These are phyloP conservation scores for Fusarium fujikuroi DNA, from an alignment of 2,329 filamentous ascomycete species.

Conservation along the genomic window DNA sequence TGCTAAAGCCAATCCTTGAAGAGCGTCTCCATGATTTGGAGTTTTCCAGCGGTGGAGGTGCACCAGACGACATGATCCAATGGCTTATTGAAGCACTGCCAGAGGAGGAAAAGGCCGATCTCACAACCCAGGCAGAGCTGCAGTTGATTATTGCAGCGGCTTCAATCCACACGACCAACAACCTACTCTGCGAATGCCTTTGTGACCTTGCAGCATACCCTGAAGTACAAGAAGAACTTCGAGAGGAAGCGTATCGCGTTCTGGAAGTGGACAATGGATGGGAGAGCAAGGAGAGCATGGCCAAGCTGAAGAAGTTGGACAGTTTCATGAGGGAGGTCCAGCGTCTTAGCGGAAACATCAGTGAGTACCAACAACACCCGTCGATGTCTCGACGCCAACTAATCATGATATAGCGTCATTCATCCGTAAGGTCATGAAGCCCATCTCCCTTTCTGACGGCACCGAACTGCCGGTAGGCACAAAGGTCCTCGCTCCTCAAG, in stretches of 20 bases:
- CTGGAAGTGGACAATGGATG: conserved; percentile 55
- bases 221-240: conserved; percentile 59
- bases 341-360: conserved; percentile 55
- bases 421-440: conserved; percentile 58
- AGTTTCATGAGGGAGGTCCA: conserved; percentile 60
- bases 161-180: conserved; percentile 59
- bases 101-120: conserved; percentile 52
- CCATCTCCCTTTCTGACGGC: conserved; percentile 58
- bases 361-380: conserved; percentile 44
- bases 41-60: conserved; percentile 49
- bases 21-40: conserved; percentile 57
- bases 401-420: conserved; percentile 52
- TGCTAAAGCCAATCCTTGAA: conserved; percentile 59
- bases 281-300: conserved; percentile 56
- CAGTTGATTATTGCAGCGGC: conserved; percentile 58
- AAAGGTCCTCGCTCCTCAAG: conserved; percentile 54
- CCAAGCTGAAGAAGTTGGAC: conserved; percentile 58
- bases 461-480: conserved; percentile 56
- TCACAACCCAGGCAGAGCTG: conserved; percentile 53
- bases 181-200: conserved; percentile 59
- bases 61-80: conserved; percentile 56
- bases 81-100: conserved; percentile 57
- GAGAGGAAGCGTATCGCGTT: conserved; percentile 59
- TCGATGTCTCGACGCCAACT: conserved; percentile 5
- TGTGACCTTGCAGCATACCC: conserved; percentile 61